Percentiles rank a stretch among this genome's conserved stretches.
These are phyloP conservation scores for Phellopilus nigrolimitatus DNA, from an alignment of 1,284 basidiomycete species.

Conservation along the genomic window DNA sequence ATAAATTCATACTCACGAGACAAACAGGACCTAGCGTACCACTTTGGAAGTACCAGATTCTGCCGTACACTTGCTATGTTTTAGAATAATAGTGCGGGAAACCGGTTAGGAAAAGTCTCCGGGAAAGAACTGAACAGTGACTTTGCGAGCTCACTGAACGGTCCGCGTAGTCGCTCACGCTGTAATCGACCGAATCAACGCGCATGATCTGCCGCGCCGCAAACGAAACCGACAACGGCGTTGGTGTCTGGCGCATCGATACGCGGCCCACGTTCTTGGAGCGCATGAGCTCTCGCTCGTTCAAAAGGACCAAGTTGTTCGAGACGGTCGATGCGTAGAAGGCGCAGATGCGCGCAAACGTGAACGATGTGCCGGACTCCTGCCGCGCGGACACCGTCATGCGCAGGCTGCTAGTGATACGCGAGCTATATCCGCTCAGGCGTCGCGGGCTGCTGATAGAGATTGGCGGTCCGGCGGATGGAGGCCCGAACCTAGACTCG, in stretches of 20 bases:
- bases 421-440: slow-evolving; percentile 5
- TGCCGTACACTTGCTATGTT: too few species aligned
- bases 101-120: too few species aligned
- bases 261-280: slow-evolving; percentile 42
- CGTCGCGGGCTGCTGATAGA: slow-evolving; percentile 13
- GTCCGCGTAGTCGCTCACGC: slow-evolving; percentile 6
- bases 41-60: too few species aligned
- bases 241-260: slow-evolving; percentile 27
- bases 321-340: slow-evolving; percentile 2
- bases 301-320: neutral
- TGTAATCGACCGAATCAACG: slow-evolving; percentile 21
- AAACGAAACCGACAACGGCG: slow-evolving; percentile 21
- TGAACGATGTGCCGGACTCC: neutral
- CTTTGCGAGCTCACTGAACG: neutral
- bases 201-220: slow-evolving; percentile 22
- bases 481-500: neutral
- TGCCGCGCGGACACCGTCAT: too few species aligned
- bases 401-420: neutral
- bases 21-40: too few species aligned
- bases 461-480: neutral
- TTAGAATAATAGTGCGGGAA: too few species aligned
- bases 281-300: slow-evolving; percentile 22
- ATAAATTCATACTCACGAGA: too few species aligned
- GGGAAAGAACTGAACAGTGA: too few species aligned
- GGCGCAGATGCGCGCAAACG: slow-evolving; percentile 2